These are phyloP conservation scores for Dichotomocladium elegans DNA, from an alignment of 371 early-diverging fungal genomes.

Conservation along the genomic window DNA sequence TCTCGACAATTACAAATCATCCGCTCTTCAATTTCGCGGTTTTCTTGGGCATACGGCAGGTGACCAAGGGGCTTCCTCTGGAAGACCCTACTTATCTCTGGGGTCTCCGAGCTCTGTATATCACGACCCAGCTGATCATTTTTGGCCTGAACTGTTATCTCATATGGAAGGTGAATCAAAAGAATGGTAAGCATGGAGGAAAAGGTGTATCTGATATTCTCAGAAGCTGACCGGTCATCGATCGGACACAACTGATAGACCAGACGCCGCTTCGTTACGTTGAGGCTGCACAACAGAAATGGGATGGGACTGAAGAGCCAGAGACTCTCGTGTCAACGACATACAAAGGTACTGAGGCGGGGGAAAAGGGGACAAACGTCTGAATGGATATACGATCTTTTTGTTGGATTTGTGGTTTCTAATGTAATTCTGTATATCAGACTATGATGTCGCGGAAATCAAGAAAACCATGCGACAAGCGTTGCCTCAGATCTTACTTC, in stretches of 20 bases:
- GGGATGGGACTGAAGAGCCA: slow-evolving; percentile 33
- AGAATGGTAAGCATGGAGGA: slow-evolving; percentile 31
- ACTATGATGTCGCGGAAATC: slow-evolving; percentile 78
- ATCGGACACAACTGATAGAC: slow-evolving; percentile 25
- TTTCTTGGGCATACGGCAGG: slow-evolving; percentile 30
- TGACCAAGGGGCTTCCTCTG: slow-evolving; percentile 21
- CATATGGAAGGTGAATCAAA: slow-evolving; percentile 25
- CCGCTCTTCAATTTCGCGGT: slow-evolving; percentile 31
- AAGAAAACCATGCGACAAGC: slow-evolving; percentile 66
- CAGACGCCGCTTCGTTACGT: slow-evolving; percentile 36
- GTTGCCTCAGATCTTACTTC: slow-evolving; percentile 58
- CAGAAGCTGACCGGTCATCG: background rate
- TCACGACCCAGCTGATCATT: slow-evolving; percentile 22
- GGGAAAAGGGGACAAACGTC: background rate
- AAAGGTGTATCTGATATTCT: background rate
- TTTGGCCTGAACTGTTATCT: slow-evolving; percentile 28
- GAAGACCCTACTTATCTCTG: slow-evolving; percentile 26
- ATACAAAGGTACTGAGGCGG: slow-evolving; percentile 16
- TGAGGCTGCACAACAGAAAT: slow-evolving; percentile 27
- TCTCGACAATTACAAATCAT: slow-evolving; percentile 19
- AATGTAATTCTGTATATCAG: slow-evolving; percentile 17
- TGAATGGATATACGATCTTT: too few relatives aligned
- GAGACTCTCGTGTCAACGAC: slow-evolving; percentile 34
- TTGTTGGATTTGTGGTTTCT: background rate
- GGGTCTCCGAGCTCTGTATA: slow-evolving; percentile 28